Percentiles rank a stretch among this genome's conserved stretches.
Conservation (phyloP, 2,329 filamentous ascomycete species). For the Talaromyces sp. region DNA sequence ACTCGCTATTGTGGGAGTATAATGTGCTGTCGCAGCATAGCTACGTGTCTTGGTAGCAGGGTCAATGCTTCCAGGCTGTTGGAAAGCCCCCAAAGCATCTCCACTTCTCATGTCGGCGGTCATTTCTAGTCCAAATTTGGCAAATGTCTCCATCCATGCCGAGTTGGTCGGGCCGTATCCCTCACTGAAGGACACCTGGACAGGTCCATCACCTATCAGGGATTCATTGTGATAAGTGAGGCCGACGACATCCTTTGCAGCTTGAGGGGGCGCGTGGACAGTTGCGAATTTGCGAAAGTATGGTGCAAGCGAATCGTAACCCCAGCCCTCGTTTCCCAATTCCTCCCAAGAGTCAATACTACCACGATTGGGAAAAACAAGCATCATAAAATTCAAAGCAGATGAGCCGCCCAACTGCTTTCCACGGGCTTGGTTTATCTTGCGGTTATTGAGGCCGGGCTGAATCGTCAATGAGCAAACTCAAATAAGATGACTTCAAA, state of each 20-base stretch:
- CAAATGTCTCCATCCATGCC: slow-evolving; percentile 19
- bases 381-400: slow-evolving; percentile 18
- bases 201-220: slow-evolving; percentile 12
- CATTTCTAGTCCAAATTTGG: slow-evolving; percentile 12
- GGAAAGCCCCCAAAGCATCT: slow-evolving; percentile 39
- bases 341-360: slow-evolving; percentile 38
- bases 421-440: slow-evolving; percentile 18
- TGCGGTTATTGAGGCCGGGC: slow-evolving; percentile 21
- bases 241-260: slow-evolving; percentile 6
- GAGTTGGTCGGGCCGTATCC: slow-evolving; percentile 13
- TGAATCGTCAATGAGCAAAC: neutral
- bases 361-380: slow-evolving; percentile 25
- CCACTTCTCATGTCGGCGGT: slow-evolving; percentile 34
- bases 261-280: neutral
- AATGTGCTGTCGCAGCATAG: slow-evolving; percentile 42
- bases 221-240: slow-evolving; percentile 11
- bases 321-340: slow-evolving; percentile 29
- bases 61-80: slow-evolving; percentile 33
- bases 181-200: slow-evolving; percentile 18
- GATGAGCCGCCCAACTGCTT: slow-evolving; percentile 22
- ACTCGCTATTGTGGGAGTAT: slow-evolving; percentile 27
- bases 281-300: slow-evolving; percentile 16
- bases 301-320: slow-evolving; percentile 15
- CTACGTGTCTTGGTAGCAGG: slow-evolving; percentile 34
- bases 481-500: slow-evolving; percentile 1